Conservation (phyloP, 352 stramenopile species). For the Thraustotheca clavata region DNA sequence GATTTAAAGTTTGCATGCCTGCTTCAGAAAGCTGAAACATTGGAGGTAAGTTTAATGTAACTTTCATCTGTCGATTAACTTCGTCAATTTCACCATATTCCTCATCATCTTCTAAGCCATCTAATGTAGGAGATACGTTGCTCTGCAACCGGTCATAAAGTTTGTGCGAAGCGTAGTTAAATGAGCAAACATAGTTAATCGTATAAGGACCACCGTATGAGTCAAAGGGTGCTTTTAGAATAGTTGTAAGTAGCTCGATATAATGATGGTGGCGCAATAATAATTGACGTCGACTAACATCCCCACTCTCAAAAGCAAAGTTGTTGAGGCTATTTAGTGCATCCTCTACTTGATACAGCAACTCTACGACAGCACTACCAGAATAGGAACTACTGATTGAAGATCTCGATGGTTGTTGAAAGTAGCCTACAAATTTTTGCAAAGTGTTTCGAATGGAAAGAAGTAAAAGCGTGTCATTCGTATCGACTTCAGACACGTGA, state of each 20-base stretch:
- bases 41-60: constrained; percentile 22
- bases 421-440: constrained; percentile 31
- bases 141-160: constrained; percentile 15
- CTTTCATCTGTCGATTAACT: constrained; percentile 25
- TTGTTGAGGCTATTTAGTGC: constrained; percentile 38
- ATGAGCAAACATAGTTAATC: constrained; percentile 42
- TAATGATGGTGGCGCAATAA: constrained; percentile 51
- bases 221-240: constrained; percentile 56
- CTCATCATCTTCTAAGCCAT: constrained; percentile 19
- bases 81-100: constrained; percentile 21
- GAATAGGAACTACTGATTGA: not conserved
- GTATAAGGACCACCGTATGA: constrained; percentile 50
- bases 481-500: constrained; percentile 33
- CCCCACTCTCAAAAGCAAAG: constrained; percentile 32
- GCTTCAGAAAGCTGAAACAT: constrained; percentile 28
- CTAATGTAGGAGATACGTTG: constrained; percentile 16
- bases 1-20: constrained; percentile 47
- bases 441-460: constrained; percentile 47
- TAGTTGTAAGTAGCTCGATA: constrained; percentile 50
- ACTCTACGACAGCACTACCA: constrained; percentile 22
- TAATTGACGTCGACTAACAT: constrained; percentile 32
- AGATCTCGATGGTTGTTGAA: constrained; percentile 18
- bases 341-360: constrained; percentile 34
- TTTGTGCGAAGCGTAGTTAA: constrained; percentile 29
- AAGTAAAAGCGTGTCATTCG: constrained; percentile 50